Base-by-base conservation (phyloP, 1,284 basidiomycete species). In the Rhodofomes roseus region DNA sequence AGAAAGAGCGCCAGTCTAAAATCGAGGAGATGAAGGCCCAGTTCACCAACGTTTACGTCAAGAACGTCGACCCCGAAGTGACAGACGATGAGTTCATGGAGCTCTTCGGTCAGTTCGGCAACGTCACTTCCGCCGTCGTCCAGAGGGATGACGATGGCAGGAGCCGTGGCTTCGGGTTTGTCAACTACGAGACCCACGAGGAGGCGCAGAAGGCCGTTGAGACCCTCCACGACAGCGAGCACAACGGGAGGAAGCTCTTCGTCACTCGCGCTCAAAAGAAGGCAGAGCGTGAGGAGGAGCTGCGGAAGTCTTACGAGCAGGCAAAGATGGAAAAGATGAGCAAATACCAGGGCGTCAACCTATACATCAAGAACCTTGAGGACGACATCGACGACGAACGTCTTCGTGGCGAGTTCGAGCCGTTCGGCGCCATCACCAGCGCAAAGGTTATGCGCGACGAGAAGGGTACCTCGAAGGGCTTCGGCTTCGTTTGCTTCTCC, bases 371-470 rank as follows among this genome's bases (percentile, higher is more conserved):
- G 87, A 99, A 99, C 82, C 80, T 92, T 70, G 87, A 92, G 75
- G 95, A 96, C 71, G 93, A 96, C 70, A 85, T 95, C 69, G 93
- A 96, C 72, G 96, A 98, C 72, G 95, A 98, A 63, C 94, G 95
- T 76, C 89, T 98, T 70, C 92, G 93, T 64, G 80, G 84, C 65
- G 96, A 99, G 79, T 99, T 99, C 70, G 95, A 98, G 77, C 89
- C 95, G 29, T 99, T 95, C 75, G 97, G 97, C 62, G 86, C 92
- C 67, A 96, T 99, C 80, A 99, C 96, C 65, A 96, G 94, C 73
- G 96, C 92, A 85, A 98, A 98, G 84, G 93, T 99, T 76, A 99
- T 99, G 97, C 90, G 93, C 68, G 96, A 97, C 76, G 95, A 98
- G 68, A 94, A 93, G 79, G 87, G 84, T 62, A 86, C 81, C 54